phyloP scores from a whole-genome alignment of 768 basidiomycete species.

The Termitomyces heimii region DNA sequence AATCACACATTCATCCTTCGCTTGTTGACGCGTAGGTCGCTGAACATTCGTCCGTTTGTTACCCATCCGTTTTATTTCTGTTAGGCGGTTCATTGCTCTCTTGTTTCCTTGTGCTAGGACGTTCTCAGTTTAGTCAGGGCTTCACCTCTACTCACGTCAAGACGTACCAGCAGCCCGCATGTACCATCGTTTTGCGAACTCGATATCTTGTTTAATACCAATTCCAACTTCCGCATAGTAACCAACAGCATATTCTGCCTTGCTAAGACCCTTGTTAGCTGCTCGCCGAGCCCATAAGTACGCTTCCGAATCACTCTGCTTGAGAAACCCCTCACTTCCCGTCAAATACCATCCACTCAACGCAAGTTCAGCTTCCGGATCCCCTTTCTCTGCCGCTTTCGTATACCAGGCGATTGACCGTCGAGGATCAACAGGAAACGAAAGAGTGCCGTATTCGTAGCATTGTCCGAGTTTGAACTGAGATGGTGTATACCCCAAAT shows the following conservation, averaged over 20 bases:
- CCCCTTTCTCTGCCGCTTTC: slow-evolving; percentile 94
- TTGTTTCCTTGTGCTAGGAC: slow-evolving; percentile 91
- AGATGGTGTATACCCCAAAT: slow-evolving; percentile 88
- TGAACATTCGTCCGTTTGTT: slow-evolving; percentile 71
- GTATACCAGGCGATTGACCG: slow-evolving; percentile 99
- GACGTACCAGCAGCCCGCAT: slow-evolving; percentile 94
- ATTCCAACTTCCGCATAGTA: slow-evolving; percentile 98
- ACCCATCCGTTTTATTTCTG: slow-evolving; percentile 90
- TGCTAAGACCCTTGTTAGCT: slow-evolving; percentile 93
- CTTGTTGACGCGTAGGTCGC: slow-evolving; percentile 89
- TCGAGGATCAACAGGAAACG: slow-evolving; percentile 89
- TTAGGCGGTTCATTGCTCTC: slow-evolving; percentile 91
- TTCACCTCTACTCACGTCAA: background rate
- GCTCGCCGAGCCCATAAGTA: slow-evolving; percentile 96
- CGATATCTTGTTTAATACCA: slow-evolving; percentile 92
- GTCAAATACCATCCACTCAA: slow-evolving; percentile 98
- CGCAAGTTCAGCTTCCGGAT: slow-evolving; percentile 91
- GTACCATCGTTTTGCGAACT: slow-evolving; percentile 97
- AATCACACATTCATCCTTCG: slow-evolving; percentile 90
- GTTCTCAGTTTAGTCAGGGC: background rate
- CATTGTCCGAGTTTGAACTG: slow-evolving; percentile 96
- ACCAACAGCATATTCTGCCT: slow-evolving; percentile 98
- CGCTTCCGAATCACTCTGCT: slow-evolving; percentile 98
- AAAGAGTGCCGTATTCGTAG: slow-evolving; percentile 86
- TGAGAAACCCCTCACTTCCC: slow-evolving; percentile 89